Evolutionary conservation across 2,329 filamentous ascomycete genomes (phyloP).

Genomic region (Trichophyton benhamiae): DNA sequence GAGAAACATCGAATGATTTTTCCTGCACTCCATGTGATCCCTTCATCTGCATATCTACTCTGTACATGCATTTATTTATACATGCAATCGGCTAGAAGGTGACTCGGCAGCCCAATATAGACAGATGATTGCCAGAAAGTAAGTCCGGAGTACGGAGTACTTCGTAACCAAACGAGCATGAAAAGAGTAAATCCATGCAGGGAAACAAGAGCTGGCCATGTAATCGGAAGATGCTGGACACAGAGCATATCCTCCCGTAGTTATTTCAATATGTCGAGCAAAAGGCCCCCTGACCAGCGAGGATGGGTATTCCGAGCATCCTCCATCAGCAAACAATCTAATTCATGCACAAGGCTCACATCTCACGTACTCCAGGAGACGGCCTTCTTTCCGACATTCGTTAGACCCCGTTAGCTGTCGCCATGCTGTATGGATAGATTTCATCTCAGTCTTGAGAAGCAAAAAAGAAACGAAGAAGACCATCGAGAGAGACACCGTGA

Average conservation of each 20-base stretch:
- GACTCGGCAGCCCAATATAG: neutral
- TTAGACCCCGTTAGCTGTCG: no score
- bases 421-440: no score
- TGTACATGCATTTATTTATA: no score
- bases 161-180: neutral
- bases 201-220: neutral
- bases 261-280: no score
- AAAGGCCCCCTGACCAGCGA: no score
- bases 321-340: neutral
- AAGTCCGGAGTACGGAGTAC: no score
- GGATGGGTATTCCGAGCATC: no score
- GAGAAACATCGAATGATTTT: neutral
- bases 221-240: no score
- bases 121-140: neutral
- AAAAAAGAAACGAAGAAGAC: neutral
- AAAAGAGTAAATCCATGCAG: neutral
- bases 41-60: neutral
- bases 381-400: neutral
- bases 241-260: no score
- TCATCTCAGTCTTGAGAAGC: no score
- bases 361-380: neutral
- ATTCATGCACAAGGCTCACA: neutral
- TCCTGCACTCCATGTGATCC: neutral
- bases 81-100: neutral
- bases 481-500: neutral